phyloP scores from a whole-genome alignment of 177 flowering plant genomes.

The Vitis hybrid region DNA sequence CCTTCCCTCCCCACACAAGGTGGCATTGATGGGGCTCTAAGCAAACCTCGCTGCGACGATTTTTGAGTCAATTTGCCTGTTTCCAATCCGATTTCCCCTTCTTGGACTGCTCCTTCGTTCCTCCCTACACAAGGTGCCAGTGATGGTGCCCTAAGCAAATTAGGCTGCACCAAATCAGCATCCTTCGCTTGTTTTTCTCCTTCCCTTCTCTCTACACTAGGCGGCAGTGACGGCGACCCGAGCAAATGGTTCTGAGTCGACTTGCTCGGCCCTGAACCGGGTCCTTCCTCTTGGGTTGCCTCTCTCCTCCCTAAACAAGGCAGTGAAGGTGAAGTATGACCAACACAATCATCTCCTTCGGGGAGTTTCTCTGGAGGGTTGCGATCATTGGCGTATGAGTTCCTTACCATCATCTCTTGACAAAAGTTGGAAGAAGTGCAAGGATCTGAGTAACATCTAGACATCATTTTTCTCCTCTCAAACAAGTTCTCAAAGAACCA shows the following conservation, averaged over 20 bases:
- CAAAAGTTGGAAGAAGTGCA: conserved; percentile 27
- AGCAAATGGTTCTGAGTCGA: too few species aligned
- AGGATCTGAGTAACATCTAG: conserved; percentile 48
- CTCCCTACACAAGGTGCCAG: conserved; percentile 8
- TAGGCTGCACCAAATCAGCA: not conserved
- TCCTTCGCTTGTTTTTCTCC: too few species aligned
- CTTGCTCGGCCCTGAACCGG: too few species aligned
- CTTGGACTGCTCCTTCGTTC: conserved; percentile 2
- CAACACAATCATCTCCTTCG: too few species aligned
- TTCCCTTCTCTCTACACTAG: too few species aligned
- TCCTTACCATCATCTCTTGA: conserved; percentile 15
- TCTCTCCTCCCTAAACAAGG: too few species aligned
- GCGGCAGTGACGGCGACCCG: too few species aligned
- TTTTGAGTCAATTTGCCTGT: conserved; percentile 3
- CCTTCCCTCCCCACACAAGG: conserved; percentile 29
- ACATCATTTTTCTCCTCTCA: conserved; percentile 23
- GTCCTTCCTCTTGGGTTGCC: too few species aligned
- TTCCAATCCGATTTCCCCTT: conserved; percentile 1
- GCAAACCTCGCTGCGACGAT: conserved; percentile 7
- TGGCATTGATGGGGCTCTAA: conserved; percentile 47
- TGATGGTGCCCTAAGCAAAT: conserved; percentile 30
- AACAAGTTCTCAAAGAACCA: conserved; percentile 76
- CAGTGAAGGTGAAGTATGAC: too few species aligned
- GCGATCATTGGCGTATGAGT: not conserved
- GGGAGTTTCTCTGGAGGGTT: too few species aligned